Evolutionary conservation across 805 yeast genomes (phyloP).

Genomic region (Torulaspora microellipsoides): DNA sequence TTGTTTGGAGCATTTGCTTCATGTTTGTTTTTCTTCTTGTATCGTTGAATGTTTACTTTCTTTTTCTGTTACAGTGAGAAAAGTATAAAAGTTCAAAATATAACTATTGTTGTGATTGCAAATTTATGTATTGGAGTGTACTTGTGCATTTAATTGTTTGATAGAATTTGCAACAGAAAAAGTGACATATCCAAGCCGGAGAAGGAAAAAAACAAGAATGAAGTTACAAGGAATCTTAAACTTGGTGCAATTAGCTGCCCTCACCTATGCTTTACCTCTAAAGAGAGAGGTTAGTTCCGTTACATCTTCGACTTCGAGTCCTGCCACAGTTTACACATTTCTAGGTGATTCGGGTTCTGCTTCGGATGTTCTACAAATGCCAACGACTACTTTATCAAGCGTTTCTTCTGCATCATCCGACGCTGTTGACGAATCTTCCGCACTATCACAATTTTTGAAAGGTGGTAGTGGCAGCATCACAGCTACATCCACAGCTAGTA

Average conservation of each 20-base stretch:
- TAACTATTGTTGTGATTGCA: no score
- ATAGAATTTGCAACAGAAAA: no score
- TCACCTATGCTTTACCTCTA: not conserved
- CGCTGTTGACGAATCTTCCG: conserved; percentile 10
- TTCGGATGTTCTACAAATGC: conserved; percentile 10
- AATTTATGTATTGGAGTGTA: no score
- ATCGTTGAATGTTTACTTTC: no score
- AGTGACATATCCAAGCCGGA: no score
- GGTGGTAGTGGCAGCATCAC: conserved; percentile 3
- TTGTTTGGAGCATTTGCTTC: no score
- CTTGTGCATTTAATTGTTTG: no score
- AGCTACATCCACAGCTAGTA: no score
- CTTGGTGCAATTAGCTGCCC: not conserved
- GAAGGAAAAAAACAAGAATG: not conserved
- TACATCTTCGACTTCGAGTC: not conserved
- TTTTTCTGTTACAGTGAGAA: no score
- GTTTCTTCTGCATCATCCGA: conserved; percentile 5
- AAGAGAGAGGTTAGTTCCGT: not conserved
- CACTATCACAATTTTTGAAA: conserved; percentile 13
- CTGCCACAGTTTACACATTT: conserved; percentile 11
- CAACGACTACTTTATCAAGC: conserved; percentile 3
- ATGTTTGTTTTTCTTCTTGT: no score
- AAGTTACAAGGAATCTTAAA: not conserved
- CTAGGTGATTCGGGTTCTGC: conserved; percentile 11
- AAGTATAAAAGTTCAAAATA: no score